These are phyloP conservation scores for Terana coerulea DNA, from an alignment of 768 basidiomycete genomes.

Conservation along the genomic window DNA sequence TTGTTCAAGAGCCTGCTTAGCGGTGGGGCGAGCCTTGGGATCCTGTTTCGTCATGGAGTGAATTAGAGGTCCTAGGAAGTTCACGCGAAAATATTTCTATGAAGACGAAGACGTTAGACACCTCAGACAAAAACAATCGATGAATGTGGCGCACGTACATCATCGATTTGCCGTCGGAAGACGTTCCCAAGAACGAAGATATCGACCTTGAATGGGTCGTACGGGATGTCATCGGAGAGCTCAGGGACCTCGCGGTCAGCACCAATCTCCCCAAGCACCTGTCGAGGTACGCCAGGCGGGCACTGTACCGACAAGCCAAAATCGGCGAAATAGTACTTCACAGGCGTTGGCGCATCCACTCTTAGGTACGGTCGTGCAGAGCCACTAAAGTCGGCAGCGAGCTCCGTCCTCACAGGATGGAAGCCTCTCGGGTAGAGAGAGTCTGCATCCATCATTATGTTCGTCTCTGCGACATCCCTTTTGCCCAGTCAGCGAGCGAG, in stretches of 20 bases:
- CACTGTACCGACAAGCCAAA: slow-evolving; percentile 19
- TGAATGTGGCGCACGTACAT: background rate
- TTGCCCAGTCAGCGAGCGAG: no score
- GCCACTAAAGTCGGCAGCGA: slow-evolving; percentile 6
- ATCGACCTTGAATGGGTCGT: slow-evolving; percentile 29
- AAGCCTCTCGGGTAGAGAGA: slow-evolving; percentile 7
- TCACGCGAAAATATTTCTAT: slow-evolving; percentile 5
- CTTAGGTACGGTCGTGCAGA: background rate
- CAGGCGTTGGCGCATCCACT: background rate
- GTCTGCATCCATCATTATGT: slow-evolving; percentile 14
- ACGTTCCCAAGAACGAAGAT: slow-evolving; percentile 25
- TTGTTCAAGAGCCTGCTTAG: background rate
- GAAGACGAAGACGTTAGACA: no score
- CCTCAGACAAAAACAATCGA: no score
- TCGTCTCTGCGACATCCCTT: slow-evolving; percentile 17
- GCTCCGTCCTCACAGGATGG: slow-evolving; percentile 10
- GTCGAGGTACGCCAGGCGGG: slow-evolving; percentile 6
- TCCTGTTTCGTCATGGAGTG: background rate
- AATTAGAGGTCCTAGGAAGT: slow-evolving; percentile 7
- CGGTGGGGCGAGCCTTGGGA: background rate
- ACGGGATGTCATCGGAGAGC: slow-evolving; percentile 17
- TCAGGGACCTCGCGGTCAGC: slow-evolving; percentile 21
- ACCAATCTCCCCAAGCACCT: slow-evolving; percentile 6
- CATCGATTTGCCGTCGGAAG: slow-evolving; percentile 9
- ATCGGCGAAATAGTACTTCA: slow-evolving; percentile 18